Conservation (phyloP, 768 basidiomycete genomes). For the Russula emetica region DNA sequence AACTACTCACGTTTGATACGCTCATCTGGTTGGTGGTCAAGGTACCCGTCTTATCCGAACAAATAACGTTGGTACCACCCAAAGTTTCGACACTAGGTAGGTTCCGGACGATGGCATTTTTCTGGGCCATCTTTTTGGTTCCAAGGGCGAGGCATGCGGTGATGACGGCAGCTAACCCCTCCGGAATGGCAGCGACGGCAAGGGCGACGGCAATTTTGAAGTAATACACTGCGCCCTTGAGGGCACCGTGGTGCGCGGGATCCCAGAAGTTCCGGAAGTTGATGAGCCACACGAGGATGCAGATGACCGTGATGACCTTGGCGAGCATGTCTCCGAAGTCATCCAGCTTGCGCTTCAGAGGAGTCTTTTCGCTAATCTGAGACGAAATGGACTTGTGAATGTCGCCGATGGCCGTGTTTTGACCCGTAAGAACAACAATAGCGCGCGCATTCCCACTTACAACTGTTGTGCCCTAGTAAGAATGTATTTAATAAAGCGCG, state of each 20-base stretch:
- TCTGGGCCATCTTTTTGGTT: slow-evolving; percentile 99
- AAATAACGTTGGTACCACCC: slow-evolving; percentile 97
- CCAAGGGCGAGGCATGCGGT: slow-evolving; percentile 95
- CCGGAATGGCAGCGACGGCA: slow-evolving; percentile 98
- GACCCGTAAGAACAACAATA: slow-evolving; percentile 82
- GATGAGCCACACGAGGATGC: slow-evolving; percentile 95
- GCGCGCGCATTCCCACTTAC: slow-evolving; percentile 90
- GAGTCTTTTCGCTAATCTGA: slow-evolving; percentile 94
- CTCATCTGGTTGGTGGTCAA: slow-evolving; percentile 98
- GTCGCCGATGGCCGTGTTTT: slow-evolving; percentile 88
- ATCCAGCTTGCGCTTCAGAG: slow-evolving; percentile 93
- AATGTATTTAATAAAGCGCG: slow-evolving; percentile 5
- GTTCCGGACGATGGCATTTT: slow-evolving; percentile 96
- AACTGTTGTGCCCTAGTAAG: slow-evolving; percentile 80
- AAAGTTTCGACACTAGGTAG: slow-evolving; percentile 96
- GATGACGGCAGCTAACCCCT: slow-evolving; percentile 97
- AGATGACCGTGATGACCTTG: slow-evolving; percentile 96
- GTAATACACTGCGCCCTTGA: slow-evolving; percentile 97
- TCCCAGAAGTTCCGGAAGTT: slow-evolving; percentile 97
- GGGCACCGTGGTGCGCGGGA: slow-evolving; percentile 81
- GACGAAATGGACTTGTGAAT: slow-evolving; percentile 95
- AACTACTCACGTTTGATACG: slow-evolving; percentile 62
- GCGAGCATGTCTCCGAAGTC: slow-evolving; percentile 98
- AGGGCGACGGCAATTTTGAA: slow-evolving; percentile 99
- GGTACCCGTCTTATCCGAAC: slow-evolving; percentile 97